phyloP scores from a whole-genome alignment of 441 rosid genomes.

The Flueggea neowawraea region DNA sequence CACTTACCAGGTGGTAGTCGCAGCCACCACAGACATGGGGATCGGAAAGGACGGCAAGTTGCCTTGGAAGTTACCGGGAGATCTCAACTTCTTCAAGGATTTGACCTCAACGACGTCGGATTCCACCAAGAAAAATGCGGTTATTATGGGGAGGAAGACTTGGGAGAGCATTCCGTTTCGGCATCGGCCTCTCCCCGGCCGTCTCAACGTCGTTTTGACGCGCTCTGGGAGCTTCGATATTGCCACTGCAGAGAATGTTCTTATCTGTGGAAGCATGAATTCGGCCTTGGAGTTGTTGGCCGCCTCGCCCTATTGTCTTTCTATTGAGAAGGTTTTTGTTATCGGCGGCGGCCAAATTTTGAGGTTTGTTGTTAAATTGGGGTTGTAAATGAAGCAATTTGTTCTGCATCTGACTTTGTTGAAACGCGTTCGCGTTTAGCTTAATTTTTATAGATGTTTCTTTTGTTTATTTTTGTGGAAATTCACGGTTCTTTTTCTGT shows the following conservation, averaged over 20 bases:
- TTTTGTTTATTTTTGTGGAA: too few species aligned
- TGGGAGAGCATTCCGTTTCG: slow-evolving; percentile 82
- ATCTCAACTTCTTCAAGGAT: slow-evolving; percentile 72
- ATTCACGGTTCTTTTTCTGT: too few species aligned
- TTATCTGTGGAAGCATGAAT: slow-evolving; percentile 70
- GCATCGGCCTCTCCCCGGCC: slow-evolving; percentile 73
- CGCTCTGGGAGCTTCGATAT: slow-evolving; percentile 86
- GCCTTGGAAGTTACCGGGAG: slow-evolving; percentile 79
- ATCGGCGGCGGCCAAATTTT: slow-evolving; percentile 84
- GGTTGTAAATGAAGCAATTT: background rate
- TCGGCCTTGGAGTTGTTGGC: slow-evolving; percentile 83
- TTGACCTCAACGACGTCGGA: slow-evolving; percentile 50
- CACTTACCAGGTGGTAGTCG: slow-evolving; percentile 76
- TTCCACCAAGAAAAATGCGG: slow-evolving; percentile 72
- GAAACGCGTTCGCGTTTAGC: too few species aligned
- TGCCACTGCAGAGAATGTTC: slow-evolving; percentile 88
- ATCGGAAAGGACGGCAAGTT: slow-evolving; percentile 79
- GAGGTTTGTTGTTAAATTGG: slow-evolving; percentile 36
- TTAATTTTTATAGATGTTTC: too few species aligned
- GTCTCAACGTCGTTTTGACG: slow-evolving; percentile 85
- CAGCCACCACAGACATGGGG: slow-evolving; percentile 81
- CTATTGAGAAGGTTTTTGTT: slow-evolving; percentile 88
- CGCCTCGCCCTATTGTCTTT: slow-evolving; percentile 71
- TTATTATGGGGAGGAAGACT: slow-evolving; percentile 88
- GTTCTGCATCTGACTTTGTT: background rate